Base-by-base conservation (phyloP, 2,329 filamentous ascomycete species). In the Tolypocladium endophyticum region DNA sequence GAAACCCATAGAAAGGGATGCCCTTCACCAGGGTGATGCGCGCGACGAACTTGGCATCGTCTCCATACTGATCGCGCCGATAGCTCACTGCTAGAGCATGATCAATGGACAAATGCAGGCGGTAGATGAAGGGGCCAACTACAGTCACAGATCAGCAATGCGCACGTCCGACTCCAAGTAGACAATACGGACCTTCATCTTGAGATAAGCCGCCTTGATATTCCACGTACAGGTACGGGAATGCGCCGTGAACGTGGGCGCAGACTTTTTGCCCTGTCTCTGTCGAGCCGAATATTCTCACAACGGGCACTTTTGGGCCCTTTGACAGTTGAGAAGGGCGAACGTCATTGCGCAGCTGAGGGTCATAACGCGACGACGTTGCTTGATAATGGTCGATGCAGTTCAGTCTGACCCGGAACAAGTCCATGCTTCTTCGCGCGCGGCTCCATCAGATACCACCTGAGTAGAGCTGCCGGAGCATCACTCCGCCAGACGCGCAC, bases 231-330 rank as follows among this genome's bases (percentile, higher is more conserved):
- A 97, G 78, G 70, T 99, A 99, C 1, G 94, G 94, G 68, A 99
- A 92, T 28, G 90, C 92, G 61, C 95, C 94, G 73, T 97, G 94
- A 59, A 99, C 85, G 76, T 99, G 94, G 36, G 90, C 90, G 76
- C 94, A 97, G 20, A 97, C 91, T 70, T 95, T 97, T 74, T 97
- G 92, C 0, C 94, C 94, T 0, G 91, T 94, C 71, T 96, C 91
- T 0, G 93, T 97, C 4, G 92, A 87, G 0, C 94, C 94, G 74
- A 97, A 99, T 14, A 95, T 83, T 64, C 94, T 86, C 61, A 99
- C 86, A 14, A 97, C 85, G 0, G 94, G 93, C 0, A 97, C 86
- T 64, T 86, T 88, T 12, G 89, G 87, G 39, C 84, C 82, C 61
- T 84, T 86, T 63, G 80, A 77, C 61, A 82, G 75, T 67, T 86